A percentile compares a stretch with the other conserved stretches of the same genome.
Conservation (phyloP, 2,329 filamentous ascomycete species). For the Camptophora hylomeconis region DNA sequence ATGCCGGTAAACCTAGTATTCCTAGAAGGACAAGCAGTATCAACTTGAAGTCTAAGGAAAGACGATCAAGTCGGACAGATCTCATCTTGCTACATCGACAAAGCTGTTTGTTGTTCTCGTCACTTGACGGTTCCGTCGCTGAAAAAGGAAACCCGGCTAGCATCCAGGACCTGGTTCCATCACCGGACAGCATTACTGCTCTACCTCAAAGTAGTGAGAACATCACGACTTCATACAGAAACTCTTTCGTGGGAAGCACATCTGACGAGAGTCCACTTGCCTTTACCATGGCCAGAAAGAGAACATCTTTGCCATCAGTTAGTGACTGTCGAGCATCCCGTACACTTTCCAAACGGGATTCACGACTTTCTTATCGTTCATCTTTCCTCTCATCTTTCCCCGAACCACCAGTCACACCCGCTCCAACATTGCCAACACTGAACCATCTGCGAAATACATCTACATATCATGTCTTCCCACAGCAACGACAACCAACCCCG, state of each 20-base stretch:
- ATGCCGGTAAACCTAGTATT: too few species aligned
- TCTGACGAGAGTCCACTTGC: too few species aligned
- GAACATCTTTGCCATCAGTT: neutral
- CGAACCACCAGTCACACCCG: neutral
- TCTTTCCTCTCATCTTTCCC: neutral
- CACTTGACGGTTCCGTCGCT: conserved; percentile 1
- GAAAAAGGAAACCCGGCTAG: neutral
- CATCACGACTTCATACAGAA: neutral
- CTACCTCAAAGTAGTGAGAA: conserved; percentile 1
- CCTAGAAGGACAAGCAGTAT: conserved; percentile 4
- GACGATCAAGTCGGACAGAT: neutral
- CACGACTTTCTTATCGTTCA: too few species aligned
- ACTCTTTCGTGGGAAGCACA: too few species aligned
- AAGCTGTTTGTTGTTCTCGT: conserved; percentile 4
- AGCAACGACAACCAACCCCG: too few species aligned
- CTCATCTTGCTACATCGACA: conserved; percentile 3
- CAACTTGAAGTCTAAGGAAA: neutral
- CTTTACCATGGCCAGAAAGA: conserved; percentile 1
- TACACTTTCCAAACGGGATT: neutral
- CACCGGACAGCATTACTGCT: conserved; percentile 2
- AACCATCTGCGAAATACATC: conserved; percentile 1
- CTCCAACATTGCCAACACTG: conserved; percentile 2
- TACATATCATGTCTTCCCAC: conserved; percentile 4
- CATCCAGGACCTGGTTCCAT: conserved; percentile 1
- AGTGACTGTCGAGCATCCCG: neutral